Base-by-base conservation (phyloP, 352 stramenopile species). In the Phytophthora cajani region DNA sequence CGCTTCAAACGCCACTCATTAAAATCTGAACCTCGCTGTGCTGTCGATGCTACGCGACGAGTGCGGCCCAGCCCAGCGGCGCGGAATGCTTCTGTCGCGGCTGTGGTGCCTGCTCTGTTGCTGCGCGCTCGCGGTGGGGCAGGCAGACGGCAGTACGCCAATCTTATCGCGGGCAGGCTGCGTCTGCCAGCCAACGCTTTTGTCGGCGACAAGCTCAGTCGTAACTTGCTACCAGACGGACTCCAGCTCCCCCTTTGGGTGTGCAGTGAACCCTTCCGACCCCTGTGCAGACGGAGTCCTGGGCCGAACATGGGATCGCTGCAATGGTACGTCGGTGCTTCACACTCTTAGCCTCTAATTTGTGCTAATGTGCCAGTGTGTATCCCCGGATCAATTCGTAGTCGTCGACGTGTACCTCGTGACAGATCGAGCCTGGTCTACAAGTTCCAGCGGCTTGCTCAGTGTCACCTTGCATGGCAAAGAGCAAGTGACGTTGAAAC, bases 321-420 rank as follows among this genome's bases (percentile, higher is more conserved):
- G 78, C 53, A 81, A 85, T 62, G 73, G 78, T 82, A 51, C 30
- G 60, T 54, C 27, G 1, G 0, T 36, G 14, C 49, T 33, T 9
- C 3, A 38, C 16, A 11, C 14, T 25, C 46, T 27, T 1, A 27
- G 1, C 10, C 23, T 17, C 5, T 49, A n/a, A 33, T n/a, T 42
- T 19, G 21, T 59, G 1, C 38, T 8, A 44, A 23, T 52, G 59
- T 12, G 5, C 10, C 21, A 19, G 0, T 23, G 38, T 52, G 55
- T 53, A 12, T 57, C 8, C 19, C 2, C 27, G 30, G 30, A 27
- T 27, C n/a, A 30, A 32, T 49, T 2, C 53, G 42, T 63, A 82
- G 77, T 81, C 56, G 74, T 72, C 1, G 66, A 74, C 21, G 16
- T 84, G 19, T 81, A 74, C 3, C 21, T 82, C 9, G 58, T 84